Evolutionary conservation across 345 rosid genomes (phyloP).

Genomic region (Eucalyptus lansdowneana): DNA sequence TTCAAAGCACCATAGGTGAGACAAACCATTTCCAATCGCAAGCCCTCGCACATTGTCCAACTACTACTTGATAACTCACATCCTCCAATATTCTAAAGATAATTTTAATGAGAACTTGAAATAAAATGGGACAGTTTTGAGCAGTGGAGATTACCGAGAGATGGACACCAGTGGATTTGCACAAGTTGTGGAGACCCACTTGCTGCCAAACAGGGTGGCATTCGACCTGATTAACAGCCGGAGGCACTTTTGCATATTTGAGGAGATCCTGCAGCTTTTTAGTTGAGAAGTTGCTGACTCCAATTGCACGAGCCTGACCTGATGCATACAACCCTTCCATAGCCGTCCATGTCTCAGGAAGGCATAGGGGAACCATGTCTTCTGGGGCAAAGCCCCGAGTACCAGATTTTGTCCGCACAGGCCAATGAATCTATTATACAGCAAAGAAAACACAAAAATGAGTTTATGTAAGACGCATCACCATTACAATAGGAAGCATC

Average conservation of each 20-base stretch:
- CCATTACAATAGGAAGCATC: neutral
- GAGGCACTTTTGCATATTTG: conserved; percentile 21
- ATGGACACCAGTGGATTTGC: conserved; percentile 41
- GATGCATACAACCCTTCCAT: conserved; percentile 41
- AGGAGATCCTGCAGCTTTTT: conserved; percentile 38
- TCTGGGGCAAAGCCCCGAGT: conserved; percentile 24
- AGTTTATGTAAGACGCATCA: neutral
- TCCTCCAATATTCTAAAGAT: neutral
- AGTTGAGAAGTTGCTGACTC: conserved; percentile 53
- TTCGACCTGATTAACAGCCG: conserved; percentile 58
- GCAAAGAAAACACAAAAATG: neutral
- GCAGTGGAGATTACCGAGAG: conserved; percentile 12
- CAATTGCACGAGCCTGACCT: conserved; percentile 42
- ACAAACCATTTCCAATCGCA: neutral
- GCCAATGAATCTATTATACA: conserved; percentile 41
- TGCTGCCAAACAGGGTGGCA: conserved; percentile 63
- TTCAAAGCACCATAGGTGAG: neutral
- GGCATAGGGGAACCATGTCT: conserved; percentile 29
- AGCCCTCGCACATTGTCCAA: neutral
- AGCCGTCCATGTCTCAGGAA: conserved; percentile 43
- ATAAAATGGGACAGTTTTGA: neutral
- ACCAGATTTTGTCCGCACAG: conserved; percentile 38
- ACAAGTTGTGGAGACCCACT: conserved; percentile 31
- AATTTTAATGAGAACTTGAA: neutral
- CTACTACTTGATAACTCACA: neutral